A percentile compares a stretch with the other conserved stretches of the same genome.
Conservation (phyloP, 192 early-diverging fungal genomes). For the Podochytrium sp. region DNA sequence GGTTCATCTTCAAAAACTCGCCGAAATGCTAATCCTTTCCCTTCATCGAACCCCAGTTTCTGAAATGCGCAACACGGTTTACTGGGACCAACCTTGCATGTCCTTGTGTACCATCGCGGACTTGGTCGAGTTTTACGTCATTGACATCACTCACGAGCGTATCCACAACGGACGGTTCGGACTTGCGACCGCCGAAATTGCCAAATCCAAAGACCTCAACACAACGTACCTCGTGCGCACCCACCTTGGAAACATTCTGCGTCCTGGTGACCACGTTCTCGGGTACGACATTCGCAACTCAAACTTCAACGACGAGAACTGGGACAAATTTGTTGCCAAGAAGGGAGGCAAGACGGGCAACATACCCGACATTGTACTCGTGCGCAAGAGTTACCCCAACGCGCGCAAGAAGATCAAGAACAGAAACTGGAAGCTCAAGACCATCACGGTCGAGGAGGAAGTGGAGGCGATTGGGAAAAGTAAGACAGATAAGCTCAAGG, state of each 20-base stretch:
- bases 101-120: constrained; percentile 78
- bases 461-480: constrained; percentile 69
- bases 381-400: constrained; percentile 90
- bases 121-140: constrained; percentile 91
- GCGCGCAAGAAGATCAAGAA: constrained; percentile 83
- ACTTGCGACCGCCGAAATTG: constrained; percentile 88
- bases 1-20: background rate
- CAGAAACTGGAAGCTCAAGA: constrained; percentile 91
- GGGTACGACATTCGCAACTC: constrained; percentile 87
- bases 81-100: constrained; percentile 84
- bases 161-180: constrained; percentile 70
- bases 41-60: constrained; percentile 31
- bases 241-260: constrained; percentile 89
- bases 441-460: constrained; percentile 86
- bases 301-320: constrained; percentile 91
- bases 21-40: background rate
- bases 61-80: constrained; percentile 75
- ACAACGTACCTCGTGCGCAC: constrained; percentile 80
- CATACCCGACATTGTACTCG: constrained; percentile 88
- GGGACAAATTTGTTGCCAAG: constrained; percentile 57
- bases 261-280: constrained; percentile 87
- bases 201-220: constrained; percentile 77
- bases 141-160: constrained; percentile 88
- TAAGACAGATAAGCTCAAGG: constrained; percentile 71
- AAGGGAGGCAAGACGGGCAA: constrained; percentile 39